These are phyloP conservation scores for Stachybotrys elegans DNA, from an alignment of 2,329 filamentous ascomycete genomes.

Conservation along the genomic window DNA sequence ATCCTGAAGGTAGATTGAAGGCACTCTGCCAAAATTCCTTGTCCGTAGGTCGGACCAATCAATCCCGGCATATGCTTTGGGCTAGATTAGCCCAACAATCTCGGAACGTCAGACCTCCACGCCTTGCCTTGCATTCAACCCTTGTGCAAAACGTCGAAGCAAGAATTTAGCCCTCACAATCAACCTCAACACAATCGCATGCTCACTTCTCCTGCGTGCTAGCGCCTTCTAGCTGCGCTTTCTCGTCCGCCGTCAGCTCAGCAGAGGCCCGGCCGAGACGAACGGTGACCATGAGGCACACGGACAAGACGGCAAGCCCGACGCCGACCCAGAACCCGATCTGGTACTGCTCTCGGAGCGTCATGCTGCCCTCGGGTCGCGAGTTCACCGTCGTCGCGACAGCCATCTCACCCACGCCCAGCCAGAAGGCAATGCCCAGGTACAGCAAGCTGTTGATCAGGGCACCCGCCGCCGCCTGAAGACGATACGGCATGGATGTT, in stretches of 20 bases:
- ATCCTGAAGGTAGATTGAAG: too few relatives aligned
- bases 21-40: too few relatives aligned
- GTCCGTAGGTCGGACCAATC: too few relatives aligned
- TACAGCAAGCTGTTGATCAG: constrained; percentile 67
- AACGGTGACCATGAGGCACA: constrained; percentile 53
- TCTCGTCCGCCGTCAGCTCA: constrained; percentile 54
- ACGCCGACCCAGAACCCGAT: constrained; percentile 63
- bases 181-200: too few relatives aligned
- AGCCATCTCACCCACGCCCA: constrained; percentile 65
- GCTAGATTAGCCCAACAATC: too few relatives aligned
- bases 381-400: constrained; percentile 40
- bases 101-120: too few relatives aligned
- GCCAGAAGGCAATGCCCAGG: constrained; percentile 65
- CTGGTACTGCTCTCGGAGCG: constrained; percentile 51
- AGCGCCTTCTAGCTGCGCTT: constrained; percentile 22
- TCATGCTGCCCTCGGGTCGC: constrained; percentile 22
- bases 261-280: constrained; percentile 50
- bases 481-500: constrained; percentile 58
- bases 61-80: too few relatives aligned
- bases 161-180: too few relatives aligned
- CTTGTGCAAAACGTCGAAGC: too few relatives aligned
- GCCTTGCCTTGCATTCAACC: too few relatives aligned
- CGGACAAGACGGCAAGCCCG: constrained; percentile 44
- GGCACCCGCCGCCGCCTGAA: constrained; percentile 68
- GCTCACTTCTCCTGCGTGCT: too few relatives aligned